These are phyloP conservation scores for Phlebiopsis flavidoalba DNA, from an alignment of 768 basidiomycete species.

Conservation along the genomic window DNA sequence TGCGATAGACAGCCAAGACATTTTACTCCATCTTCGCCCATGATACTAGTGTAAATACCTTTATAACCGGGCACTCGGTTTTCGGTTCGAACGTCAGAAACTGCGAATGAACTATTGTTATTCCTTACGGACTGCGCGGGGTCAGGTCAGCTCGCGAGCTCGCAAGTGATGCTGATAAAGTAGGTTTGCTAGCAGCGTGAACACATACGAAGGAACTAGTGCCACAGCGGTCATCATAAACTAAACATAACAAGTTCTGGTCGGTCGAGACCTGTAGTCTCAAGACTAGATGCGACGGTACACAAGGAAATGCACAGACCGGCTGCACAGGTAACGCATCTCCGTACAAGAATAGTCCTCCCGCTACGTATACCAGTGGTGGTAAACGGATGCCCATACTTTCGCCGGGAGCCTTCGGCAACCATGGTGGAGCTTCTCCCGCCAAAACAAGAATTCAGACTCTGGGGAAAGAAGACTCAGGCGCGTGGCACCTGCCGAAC, in stretches of 20 bases:
- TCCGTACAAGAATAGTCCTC: background rate
- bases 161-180: background rate
- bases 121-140: background rate
- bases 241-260: background rate
- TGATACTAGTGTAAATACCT: background rate
- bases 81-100: too few relatives aligned
- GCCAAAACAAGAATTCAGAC: background rate
- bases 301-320: background rate
- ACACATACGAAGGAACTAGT: background rate
- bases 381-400: background rate
- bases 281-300: background rate
- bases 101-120: too few relatives aligned
- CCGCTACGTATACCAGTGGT: background rate
- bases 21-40: background rate
- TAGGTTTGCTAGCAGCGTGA: background rate
- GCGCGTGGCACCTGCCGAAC: background rate
- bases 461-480: background rate
- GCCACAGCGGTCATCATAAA: background rate
- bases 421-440: background rate
- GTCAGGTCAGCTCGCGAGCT: background rate
- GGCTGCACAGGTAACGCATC: background rate
- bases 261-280: background rate
- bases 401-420: background rate
- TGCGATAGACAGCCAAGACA: background rate
- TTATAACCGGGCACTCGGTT: too few relatives aligned